Evolutionary conservation across 2,329 filamentous ascomycete species (phyloP), one percentile per base, ranked within the genome.

Genomic region (Aspergillus amoenus): DNA sequence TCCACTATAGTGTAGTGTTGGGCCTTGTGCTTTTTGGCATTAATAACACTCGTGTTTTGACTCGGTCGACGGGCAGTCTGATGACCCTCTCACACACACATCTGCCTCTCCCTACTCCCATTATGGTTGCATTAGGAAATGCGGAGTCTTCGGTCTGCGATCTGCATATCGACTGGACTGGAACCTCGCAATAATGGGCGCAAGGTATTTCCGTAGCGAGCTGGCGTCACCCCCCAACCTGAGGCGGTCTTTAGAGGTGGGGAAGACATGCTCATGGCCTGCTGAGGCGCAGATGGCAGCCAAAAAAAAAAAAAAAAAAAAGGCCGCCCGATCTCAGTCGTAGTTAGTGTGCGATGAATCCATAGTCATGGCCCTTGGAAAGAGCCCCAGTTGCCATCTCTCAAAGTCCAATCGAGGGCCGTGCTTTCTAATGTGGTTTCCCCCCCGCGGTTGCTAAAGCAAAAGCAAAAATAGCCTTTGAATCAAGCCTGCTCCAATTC

Each of bases 91-190:
- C 27, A 4, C 27, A 32, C 30, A 24, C 47, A 24, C 47, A 24
- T 48, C 37, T 55, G 46, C 42, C 51, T 21, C 21, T 21, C 21
- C 21, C 21, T 21, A 1, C 21, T 55, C 24, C 56, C 37, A 21
- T 30, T 30, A 24, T 21, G 17, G 42, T 27, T 44, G 27, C 55
- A 52, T 37, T 39, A 9, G 9, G 27, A 30, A 37, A 52, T 50
- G 52, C 48, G 45, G 48, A 47, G 40, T 13, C 49, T 37, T 22
- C 30, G 40, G 17, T n/a, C 39, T 50, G 37, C 17, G 44, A 46
- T 40, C 52, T 41, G 52, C 52, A 52, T 50, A 45, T 52, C 41
- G 54, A 55, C 57, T 53, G 53, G 54, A 52, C 52, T 46, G 51
- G 37, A 52, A 56, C 53, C 40, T 42, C 55, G 47, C 49, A 49